A percentile compares a stretch with the other conserved stretches of the same genome.
These are phyloP conservation scores for Plasmodium chabaudi DNA, from an alignment of 169 alveolate genomes.

Conservation along the genomic window DNA sequence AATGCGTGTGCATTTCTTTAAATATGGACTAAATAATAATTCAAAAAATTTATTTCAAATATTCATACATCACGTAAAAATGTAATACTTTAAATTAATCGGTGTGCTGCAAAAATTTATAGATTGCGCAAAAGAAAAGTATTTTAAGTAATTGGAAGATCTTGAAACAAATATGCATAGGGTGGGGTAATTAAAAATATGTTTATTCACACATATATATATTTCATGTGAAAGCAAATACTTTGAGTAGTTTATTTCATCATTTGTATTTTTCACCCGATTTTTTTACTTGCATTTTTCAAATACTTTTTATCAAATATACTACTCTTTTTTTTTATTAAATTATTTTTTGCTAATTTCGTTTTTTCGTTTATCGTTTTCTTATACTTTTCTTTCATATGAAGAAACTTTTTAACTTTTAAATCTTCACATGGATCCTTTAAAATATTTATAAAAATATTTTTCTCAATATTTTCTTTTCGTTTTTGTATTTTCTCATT, in stretches of 20 bases:
- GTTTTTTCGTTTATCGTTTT: conserved; percentile 13
- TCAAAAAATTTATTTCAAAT: no score
- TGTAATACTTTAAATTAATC: no score
- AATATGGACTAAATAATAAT: no score
- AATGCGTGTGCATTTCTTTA: no score
- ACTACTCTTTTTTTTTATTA: conserved; percentile 54
- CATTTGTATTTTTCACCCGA: no score
- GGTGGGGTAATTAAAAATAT: neutral
- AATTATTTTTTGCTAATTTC: conserved; percentile 14
- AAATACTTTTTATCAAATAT: conserved; percentile 60
- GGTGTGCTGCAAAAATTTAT: no score
- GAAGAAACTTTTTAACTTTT: conserved; percentile 16
- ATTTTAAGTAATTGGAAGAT: no score
- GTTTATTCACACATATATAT: neutral
- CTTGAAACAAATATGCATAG: no score
- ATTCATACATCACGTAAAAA: no score
- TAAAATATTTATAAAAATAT: conserved; percentile 42
- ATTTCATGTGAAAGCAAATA: neutral
- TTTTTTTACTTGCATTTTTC: neutral
- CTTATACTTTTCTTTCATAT: conserved; percentile 15
- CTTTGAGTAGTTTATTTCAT: neutral
- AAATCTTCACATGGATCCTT: conserved; percentile 45
- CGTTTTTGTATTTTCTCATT: conserved; percentile 16
- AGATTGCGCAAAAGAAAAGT: no score
- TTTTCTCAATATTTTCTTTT: conserved; percentile 41